phyloP scores from a whole-genome alignment of 2,329 filamentous ascomycete species.

The Boeremia lycopersici region DNA sequence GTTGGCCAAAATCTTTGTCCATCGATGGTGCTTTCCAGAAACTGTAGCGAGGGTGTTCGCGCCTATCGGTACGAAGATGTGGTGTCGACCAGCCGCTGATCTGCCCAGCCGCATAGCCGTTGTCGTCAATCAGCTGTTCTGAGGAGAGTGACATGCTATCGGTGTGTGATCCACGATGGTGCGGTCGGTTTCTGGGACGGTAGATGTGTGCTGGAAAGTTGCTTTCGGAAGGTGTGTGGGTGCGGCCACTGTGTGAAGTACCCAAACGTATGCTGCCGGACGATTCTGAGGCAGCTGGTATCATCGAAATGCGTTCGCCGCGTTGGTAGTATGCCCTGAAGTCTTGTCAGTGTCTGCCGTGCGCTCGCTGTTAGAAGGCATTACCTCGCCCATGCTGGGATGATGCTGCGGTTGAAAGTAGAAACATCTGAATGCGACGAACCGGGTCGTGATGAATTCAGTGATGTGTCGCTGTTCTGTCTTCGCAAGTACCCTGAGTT shows the following conservation, averaged over 20 bases:
- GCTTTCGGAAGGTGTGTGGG: constrained; percentile 45
- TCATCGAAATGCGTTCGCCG: constrained; percentile 44
- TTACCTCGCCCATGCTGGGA: constrained; percentile 48
- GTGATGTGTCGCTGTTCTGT: constrained; percentile 42
- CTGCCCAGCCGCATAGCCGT: constrained; percentile 37
- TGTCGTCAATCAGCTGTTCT: constrained; percentile 36
- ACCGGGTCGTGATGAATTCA: constrained; percentile 42
- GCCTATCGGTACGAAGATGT: constrained; percentile 48
- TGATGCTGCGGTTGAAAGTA: constrained; percentile 42
- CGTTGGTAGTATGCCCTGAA: constrained; percentile 45
- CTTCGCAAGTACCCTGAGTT: constrained; percentile 46
- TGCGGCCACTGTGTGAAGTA: constrained; percentile 46
- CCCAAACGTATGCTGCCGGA: constrained; percentile 38
- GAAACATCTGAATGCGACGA: constrained; percentile 46
- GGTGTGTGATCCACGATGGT: constrained; percentile 36
- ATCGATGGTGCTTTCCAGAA: constrained; percentile 77
- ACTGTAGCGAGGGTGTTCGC: constrained; percentile 57
- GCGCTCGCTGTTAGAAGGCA: neutral
- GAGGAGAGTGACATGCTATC: constrained; percentile 40
- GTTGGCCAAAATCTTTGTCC: constrained; percentile 66
- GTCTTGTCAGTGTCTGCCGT: constrained; percentile 16
- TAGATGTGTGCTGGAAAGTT: constrained; percentile 47
- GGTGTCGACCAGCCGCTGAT: constrained; percentile 42
- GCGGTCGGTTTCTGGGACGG: constrained; percentile 47
- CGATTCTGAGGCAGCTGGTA: constrained; percentile 43